phyloP scores from a whole-genome alignment of 2,329 filamentous ascomycete species.

The Penicillium sp. region DNA sequence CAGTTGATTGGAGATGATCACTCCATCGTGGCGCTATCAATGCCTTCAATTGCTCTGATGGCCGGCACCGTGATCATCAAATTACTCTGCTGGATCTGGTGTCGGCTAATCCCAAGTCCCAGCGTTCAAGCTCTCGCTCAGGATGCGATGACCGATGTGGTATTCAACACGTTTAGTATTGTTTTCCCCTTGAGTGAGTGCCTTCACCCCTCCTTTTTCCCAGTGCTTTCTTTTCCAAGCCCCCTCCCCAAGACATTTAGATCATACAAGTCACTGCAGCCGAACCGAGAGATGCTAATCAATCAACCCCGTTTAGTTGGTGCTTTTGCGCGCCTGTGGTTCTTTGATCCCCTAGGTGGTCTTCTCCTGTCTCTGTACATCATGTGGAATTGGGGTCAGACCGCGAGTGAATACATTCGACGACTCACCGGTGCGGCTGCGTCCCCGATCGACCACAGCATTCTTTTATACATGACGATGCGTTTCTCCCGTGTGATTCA shows the following conservation, averaged over 20 bases:
- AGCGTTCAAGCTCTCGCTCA: slow-evolving; percentile 74
- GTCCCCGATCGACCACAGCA: slow-evolving; percentile 61
- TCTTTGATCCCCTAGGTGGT: slow-evolving; percentile 56
- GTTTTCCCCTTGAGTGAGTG: slow-evolving; percentile 64
- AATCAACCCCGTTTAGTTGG: slow-evolving; percentile 21
- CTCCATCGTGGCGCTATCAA: slow-evolving; percentile 63
- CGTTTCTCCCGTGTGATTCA: slow-evolving; percentile 83
- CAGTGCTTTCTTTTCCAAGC: neutral
- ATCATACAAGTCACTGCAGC: too few relatives aligned
- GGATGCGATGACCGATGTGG: slow-evolving; percentile 67
- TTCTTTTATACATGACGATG: slow-evolving; percentile 86
- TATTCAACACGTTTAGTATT: slow-evolving; percentile 87
- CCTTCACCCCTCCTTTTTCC: neutral
- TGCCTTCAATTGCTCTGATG: slow-evolving; percentile 75
- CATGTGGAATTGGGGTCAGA: slow-evolving; percentile 55
- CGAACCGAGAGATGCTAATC: neutral
- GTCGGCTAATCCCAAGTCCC: slow-evolving; percentile 76
- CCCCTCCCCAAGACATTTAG: neutral
- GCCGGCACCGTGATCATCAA: slow-evolving; percentile 74
- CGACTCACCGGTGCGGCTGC: slow-evolving; percentile 57
- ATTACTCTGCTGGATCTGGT: slow-evolving; percentile 78
- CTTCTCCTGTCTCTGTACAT: slow-evolving; percentile 57
- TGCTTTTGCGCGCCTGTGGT: slow-evolving; percentile 45
- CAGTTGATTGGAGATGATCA: slow-evolving; percentile 55
- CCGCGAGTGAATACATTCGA: slow-evolving; percentile 58